Percentiles rank a stretch among this genome's conserved stretches.
These are phyloP conservation scores for Forsythia suspensa DNA, from an alignment of 257 asterid species.

Conservation along the genomic window DNA sequence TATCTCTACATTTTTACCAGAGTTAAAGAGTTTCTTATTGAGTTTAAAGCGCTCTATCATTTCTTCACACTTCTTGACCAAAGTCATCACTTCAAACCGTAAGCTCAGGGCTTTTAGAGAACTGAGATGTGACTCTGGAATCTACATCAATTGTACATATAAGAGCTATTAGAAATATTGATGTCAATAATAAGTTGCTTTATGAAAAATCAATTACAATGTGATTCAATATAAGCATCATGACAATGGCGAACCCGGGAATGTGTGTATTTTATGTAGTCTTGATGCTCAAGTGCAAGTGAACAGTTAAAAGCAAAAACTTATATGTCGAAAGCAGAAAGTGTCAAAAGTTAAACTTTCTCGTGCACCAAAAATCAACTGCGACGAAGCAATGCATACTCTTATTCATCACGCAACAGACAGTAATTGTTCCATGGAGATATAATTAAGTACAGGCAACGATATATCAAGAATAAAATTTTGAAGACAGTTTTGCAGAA, in stretches of 20 bases:
- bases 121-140: constrained; percentile 65
- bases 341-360: not conserved
- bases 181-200: not conserved
- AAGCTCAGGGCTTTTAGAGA: constrained; percentile 63
- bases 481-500: not conserved
- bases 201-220: not conserved
- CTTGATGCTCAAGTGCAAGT: not conserved
- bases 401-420: not conserved
- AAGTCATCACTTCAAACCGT: constrained; percentile 56
- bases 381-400: not conserved
- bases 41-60: constrained; percentile 65
- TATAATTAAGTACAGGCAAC: not conserved
- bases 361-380: not conserved
- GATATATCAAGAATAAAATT: not conserved
- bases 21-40: constrained; percentile 66
- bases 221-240: not conserved
- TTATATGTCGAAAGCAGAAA: not conserved
- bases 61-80: constrained; percentile 82
- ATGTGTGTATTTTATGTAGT: not conserved
- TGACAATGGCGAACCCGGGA: not conserved
- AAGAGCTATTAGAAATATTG: constrained; percentile 9
- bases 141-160: constrained; percentile 41
- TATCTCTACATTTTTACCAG: constrained; percentile 73
- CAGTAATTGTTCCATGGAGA: not conserved
- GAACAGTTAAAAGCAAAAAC: not conserved